Evolutionary conservation across 179 eudicot genomes (phyloP).

Genomic region (Nepenthes alata): DNA sequence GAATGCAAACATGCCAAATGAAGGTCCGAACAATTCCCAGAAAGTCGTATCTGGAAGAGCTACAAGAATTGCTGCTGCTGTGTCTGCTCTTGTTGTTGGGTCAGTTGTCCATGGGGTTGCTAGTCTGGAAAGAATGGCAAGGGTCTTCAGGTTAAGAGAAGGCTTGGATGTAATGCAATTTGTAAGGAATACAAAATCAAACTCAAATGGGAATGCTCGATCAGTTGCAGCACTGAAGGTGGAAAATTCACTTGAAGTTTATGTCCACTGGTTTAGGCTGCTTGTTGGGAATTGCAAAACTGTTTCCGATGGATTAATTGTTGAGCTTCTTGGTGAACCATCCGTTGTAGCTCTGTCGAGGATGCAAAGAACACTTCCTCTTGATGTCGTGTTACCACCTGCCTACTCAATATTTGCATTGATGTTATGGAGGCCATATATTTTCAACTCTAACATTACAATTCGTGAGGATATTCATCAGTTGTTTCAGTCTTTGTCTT

Average conservation of each 20-base stretch:
- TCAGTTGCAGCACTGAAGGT: constrained; percentile 43
- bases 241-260: constrained; percentile 66
- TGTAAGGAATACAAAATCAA: constrained; percentile 61
- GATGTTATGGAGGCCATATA: constrained; percentile 69
- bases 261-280: constrained; percentile 84
- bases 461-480: constrained; percentile 60
- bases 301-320: constrained; percentile 73
- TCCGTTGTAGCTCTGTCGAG: constrained; percentile 73
- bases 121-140: constrained; percentile 86
- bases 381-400: constrained; percentile 71
- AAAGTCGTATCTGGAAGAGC: constrained; percentile 57
- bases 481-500: constrained; percentile 45
- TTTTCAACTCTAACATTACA: constrained; percentile 30
- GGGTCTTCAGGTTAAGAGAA: constrained; percentile 76
- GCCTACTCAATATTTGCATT: constrained; percentile 89
- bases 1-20: constrained; percentile 36
- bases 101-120: constrained; percentile 87
- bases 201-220: constrained; percentile 76
- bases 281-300: constrained; percentile 92
- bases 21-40: constrained; percentile 34
- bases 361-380: constrained; percentile 85
- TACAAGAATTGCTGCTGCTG: constrained; percentile 61
- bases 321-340: constrained; percentile 88
- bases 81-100: constrained; percentile 76
- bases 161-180: constrained; percentile 76